Base-by-base conservation (phyloP, 805 yeast genomes). In the Candida railenensis region DNA sequence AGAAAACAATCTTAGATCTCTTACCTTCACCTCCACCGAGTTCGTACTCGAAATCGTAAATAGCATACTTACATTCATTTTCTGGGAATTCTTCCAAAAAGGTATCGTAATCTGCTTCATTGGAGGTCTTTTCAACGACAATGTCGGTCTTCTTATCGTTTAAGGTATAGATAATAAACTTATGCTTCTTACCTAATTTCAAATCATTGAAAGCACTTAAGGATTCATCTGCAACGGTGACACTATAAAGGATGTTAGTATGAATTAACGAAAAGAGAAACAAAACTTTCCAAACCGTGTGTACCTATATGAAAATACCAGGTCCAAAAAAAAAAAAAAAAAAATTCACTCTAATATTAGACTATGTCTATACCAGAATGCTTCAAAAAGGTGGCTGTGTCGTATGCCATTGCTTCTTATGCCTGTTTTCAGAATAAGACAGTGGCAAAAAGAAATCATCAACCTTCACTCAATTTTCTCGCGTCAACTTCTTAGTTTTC, bases 1-100 rank as follows among this genome's bases (percentile, higher is more conserved):
- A 74, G 71, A 75, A 82, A 38, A 81, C 76, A 53, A 82, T 78
- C 68, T 82, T 83, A 55, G 84, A 81, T 78, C 96, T 87, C 80
- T 89, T 90, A 67, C 99, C 99, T 73, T 92, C 98, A 59, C 89
- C 91, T 44, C 81, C 82, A 55, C 86, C 81, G 50, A 89, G 75
- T 71, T 90, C 96, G 73, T 91, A 94, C 76, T 92, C 97, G 61
- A 94, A 92, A 74, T 92, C 98, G 74, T 89, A 94, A 47, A 94
- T 83, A 50, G 98, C 99, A 69, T 94, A 94, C 70, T 91, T 83
- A 74, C 97, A 89, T 66, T 92, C 97, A 67, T 87, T 81, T 76
- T 94, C 99, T 59, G 98, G 97, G 61, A 94, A 82, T 64, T 87
- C 81, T 66, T 82, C 89, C 60, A 92, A 73, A 73, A 94, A 94